Conservation (phyloP, 2,329 filamentous ascomycete genomes). For the Sclerotinia sclerotiorum region DNA sequence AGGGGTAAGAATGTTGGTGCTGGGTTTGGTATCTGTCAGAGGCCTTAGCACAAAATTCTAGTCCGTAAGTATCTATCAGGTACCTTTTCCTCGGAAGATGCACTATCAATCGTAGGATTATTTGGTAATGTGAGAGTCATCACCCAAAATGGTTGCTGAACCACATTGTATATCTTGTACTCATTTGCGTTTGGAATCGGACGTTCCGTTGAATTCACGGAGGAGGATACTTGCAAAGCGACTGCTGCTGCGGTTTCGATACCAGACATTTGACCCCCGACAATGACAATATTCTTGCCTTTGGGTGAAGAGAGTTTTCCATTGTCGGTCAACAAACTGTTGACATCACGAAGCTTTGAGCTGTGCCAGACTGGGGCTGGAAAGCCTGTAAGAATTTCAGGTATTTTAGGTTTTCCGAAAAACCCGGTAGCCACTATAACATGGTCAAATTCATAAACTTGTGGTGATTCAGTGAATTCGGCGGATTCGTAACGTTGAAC, state of each 20-base stretch:
- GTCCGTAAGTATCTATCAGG: background rate
- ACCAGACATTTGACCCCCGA: conserved; percentile 82
- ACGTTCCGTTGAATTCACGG: conserved; percentile 52
- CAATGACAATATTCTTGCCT: conserved; percentile 65
- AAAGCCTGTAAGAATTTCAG: conserved; percentile 45
- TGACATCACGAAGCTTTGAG: conserved; percentile 60
- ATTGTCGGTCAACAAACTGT: conserved; percentile 47
- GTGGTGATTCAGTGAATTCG: background rate
- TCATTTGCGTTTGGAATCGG: conserved; percentile 48
- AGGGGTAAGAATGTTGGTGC: conserved; percentile 67
- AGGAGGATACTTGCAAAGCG: conserved; percentile 68
- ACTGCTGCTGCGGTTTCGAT: conserved; percentile 74
- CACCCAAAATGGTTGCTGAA: conserved; percentile 70
- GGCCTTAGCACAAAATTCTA: conserved; percentile 36
- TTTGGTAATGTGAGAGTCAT: conserved; percentile 54
- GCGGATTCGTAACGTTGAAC: conserved; percentile 16
- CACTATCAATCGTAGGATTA: conserved; percentile 31
- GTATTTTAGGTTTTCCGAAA: conserved; percentile 63
- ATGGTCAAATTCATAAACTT: conserved; percentile 58
- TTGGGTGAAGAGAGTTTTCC: conserved; percentile 34
- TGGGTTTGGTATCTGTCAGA: conserved; percentile 40
- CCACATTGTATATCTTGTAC: conserved; percentile 66
- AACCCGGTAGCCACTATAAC: conserved; percentile 74
- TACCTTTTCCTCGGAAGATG: conserved; percentile 26
- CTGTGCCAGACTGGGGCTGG: conserved; percentile 62